Conservation (phyloP, 768 basidiomycete genomes). For the Rubroboletus pulcherrimus region DNA sequence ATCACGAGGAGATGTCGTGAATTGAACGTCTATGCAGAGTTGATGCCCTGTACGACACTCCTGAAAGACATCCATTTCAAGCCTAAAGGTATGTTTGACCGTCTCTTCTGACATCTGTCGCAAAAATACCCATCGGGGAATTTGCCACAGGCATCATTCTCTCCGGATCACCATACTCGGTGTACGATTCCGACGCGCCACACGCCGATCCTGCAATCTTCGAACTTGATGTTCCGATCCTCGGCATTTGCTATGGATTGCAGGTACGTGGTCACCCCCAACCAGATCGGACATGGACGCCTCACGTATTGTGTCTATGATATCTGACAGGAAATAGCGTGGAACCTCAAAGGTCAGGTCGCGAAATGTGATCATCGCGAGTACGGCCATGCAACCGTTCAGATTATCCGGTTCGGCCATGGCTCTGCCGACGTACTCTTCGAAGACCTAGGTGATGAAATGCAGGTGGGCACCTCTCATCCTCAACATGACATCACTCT, state of each 20-base stretch:
- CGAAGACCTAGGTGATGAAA: slow-evolving; percentile 79
- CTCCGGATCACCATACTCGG: slow-evolving; percentile 97
- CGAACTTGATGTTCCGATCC: slow-evolving; percentile 80
- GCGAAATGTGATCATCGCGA: slow-evolving; percentile 87
- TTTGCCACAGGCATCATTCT: slow-evolving; percentile 76
- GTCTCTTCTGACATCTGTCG: neutral
- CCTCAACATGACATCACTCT: neutral
- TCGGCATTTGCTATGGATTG: slow-evolving; percentile 97
- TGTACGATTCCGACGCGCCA: slow-evolving; percentile 89
- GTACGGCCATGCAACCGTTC: slow-evolving; percentile 87
- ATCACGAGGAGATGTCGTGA: slow-evolving; percentile 98
- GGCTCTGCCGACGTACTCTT: slow-evolving; percentile 73
- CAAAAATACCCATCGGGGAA: neutral
- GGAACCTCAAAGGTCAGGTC: slow-evolving; percentile 81
- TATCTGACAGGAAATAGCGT: slow-evolving; percentile 79
- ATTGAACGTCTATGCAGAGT: slow-evolving; percentile 94
- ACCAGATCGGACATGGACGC: neutral
- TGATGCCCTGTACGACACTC: slow-evolving; percentile 94
- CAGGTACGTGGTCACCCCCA: slow-evolving; percentile 51
- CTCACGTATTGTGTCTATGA: neutral
- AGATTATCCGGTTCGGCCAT: slow-evolving; percentile 60
- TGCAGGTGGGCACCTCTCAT: slow-evolving; percentile 57
- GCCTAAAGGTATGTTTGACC: slow-evolving; percentile 74
- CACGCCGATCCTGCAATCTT: slow-evolving; percentile 93
- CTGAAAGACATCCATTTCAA: slow-evolving; percentile 86